Conservation (phyloP, 805 yeast genomes). For the Ogataea nitratoaversa region DNA sequence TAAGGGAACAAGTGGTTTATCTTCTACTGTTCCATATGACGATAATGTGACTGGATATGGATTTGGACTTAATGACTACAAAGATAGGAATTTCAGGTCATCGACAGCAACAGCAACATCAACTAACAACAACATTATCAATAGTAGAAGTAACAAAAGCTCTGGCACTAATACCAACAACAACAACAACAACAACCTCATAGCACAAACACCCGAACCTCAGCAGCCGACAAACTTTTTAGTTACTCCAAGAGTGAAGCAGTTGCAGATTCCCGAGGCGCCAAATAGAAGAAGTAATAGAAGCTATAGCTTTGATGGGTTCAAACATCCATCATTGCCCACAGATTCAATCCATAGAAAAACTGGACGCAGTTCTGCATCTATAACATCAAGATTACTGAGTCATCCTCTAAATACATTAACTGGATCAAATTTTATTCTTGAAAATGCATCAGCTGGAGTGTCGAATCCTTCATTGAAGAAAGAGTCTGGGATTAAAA, state of each 20-base stretch:
- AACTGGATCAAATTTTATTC: slow-evolving; percentile 20
- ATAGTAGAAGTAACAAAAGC: neutral
- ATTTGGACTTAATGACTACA: slow-evolving; percentile 7
- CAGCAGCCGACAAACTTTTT: slow-evolving; percentile 20
- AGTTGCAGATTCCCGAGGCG: slow-evolving; percentile 33
- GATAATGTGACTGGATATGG: slow-evolving; percentile 14
- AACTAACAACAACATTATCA: neutral
- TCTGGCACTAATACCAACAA: neutral
- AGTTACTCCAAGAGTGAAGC: slow-evolving; percentile 39
- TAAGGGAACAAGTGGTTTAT: slow-evolving; percentile 4
- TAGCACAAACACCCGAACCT: slow-evolving; percentile 25
- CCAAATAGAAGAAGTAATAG: slow-evolving; percentile 35
- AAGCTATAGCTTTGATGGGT: slow-evolving; percentile 16
- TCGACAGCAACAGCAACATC: neutral
- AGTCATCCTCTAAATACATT: slow-evolving; percentile 23
- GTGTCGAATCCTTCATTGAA: slow-evolving; percentile 5
- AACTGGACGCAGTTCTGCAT: slow-evolving; percentile 21
- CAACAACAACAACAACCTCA: neutral
- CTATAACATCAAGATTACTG: slow-evolving; percentile 29
- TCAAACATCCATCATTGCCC: slow-evolving; percentile 24
- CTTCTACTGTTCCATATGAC: slow-evolving; percentile 2
- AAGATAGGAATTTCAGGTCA: slow-evolving; percentile 2
- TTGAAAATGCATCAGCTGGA: slow-evolving; percentile 9
- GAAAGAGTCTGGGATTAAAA: slow-evolving; percentile 19
- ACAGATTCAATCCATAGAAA: slow-evolving; percentile 23